A percentile compares a stretch with the other conserved stretches of the same genome.
These are phyloP conservation scores for Colletotrichum melonis DNA, from an alignment of 2,329 filamentous ascomycete species.

Conservation along the genomic window DNA sequence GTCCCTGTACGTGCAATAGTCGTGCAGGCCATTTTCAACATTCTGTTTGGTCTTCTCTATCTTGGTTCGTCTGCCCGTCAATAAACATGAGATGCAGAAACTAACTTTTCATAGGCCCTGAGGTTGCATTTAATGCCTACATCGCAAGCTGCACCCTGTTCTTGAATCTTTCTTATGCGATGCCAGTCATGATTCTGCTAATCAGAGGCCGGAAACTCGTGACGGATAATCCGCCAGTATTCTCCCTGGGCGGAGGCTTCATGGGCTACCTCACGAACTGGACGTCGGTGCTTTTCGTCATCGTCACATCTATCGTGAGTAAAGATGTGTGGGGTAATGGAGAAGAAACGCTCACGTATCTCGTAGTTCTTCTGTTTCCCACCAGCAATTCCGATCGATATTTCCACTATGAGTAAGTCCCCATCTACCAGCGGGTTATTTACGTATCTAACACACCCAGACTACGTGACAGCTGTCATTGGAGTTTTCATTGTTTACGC, in stretches of 20 bases:
- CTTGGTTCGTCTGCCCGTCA: constrained; percentile 43
- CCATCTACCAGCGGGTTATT: background rate
- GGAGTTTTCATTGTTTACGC: constrained; percentile 13
- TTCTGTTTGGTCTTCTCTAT: constrained; percentile 58
- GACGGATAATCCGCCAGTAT: constrained; percentile 1
- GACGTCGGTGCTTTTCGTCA: constrained; percentile 14
- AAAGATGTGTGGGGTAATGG: background rate
- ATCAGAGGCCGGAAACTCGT: constrained; percentile 49
- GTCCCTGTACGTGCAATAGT: constrained; percentile 56
- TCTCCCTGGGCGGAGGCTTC: constrained; percentile 1
- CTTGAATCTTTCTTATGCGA: constrained; percentile 57
- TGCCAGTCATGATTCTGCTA: constrained; percentile 52
- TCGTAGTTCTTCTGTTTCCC: constrained; percentile 25
- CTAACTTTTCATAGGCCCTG: constrained; percentile 40
- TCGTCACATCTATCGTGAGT: constrained; percentile 19
- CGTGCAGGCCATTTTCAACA: constrained; percentile 54
- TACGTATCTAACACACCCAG: background rate
- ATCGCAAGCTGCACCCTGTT: constrained; percentile 57
- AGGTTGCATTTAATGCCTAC: constrained; percentile 59
- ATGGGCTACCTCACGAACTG: constrained; percentile 16
- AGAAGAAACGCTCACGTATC: background rate
- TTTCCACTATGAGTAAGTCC: constrained; percentile 26
- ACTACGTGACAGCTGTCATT: constrained; percentile 21
- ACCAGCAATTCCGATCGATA: constrained; percentile 15
- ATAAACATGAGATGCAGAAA: background rate